These are phyloP conservation scores for Boletus eberwhitei DNA, from an alignment of 768 basidiomycete genomes.

Conservation along the genomic window DNA sequence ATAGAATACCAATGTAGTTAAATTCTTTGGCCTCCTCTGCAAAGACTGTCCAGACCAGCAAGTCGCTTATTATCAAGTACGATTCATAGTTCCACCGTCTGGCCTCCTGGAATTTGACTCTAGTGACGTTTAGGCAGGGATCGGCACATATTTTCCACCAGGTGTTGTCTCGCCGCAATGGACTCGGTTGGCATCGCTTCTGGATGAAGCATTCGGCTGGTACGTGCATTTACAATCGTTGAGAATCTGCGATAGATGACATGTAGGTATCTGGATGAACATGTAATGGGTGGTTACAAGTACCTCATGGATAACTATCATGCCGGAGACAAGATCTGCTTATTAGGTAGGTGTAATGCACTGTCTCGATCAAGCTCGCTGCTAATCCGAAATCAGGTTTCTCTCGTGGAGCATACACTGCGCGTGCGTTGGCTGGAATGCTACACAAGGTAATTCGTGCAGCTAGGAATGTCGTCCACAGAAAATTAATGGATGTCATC, in stretches of 20 bases:
- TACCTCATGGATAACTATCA: slow-evolving; percentile 79
- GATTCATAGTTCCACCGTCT: slow-evolving; percentile 1
- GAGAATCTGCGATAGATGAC: neutral
- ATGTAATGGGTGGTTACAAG: slow-evolving; percentile 72
- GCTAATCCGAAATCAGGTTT: slow-evolving; percentile 50
- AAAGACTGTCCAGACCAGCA: slow-evolving; percentile 54
- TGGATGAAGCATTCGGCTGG: slow-evolving; percentile 76
- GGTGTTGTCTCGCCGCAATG: slow-evolving; percentile 65
- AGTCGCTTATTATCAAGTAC: slow-evolving; percentile 69
- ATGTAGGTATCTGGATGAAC: slow-evolving; percentile 62
- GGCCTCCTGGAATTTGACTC: neutral
- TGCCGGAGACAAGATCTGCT: slow-evolving; percentile 68
- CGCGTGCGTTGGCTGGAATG: slow-evolving; percentile 72
- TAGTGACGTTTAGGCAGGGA: slow-evolving; percentile 36
- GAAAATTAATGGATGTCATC: neutral
- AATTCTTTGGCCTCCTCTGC: slow-evolving; percentile 64
- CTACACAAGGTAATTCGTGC: slow-evolving; percentile 53
- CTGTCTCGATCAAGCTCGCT: neutral
- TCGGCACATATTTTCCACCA: slow-evolving; percentile 53
- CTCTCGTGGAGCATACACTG: slow-evolving; percentile 67
- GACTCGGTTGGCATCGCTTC: slow-evolving; percentile 52
- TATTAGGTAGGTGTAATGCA: slow-evolving; percentile 53
- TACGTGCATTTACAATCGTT: slow-evolving; percentile 27
- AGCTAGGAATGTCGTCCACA: neutral
- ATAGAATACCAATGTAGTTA: slow-evolving; percentile 68